These are phyloP conservation scores for Pichia sp. DNA, from an alignment of 1,139 yeast genomes.

Conservation along the genomic window DNA sequence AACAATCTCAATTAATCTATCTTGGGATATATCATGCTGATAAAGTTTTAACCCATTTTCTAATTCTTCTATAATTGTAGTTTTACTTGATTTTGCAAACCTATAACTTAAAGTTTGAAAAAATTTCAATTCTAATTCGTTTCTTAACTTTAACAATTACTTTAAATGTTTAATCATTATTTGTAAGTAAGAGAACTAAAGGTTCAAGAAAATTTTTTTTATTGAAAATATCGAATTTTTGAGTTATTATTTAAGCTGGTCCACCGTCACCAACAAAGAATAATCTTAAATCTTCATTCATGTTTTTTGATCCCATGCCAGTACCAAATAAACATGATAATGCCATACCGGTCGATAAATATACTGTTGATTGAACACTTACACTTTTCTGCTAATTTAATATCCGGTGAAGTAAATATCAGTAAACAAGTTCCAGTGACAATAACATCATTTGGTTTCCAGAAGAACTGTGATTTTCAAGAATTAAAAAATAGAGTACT, in stretches of 20 bases:
- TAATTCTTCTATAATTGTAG: slow-evolving; percentile 33
- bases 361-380: slow-evolving; percentile 57
- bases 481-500: slow-evolving; percentile 34
- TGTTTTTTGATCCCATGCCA: slow-evolving; percentile 59
- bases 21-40: slow-evolving; percentile 29
- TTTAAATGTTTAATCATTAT: slow-evolving; percentile 83
- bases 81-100: slow-evolving; percentile 32
- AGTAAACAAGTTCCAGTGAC: slow-evolving; percentile 76
- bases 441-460: slow-evolving; percentile 57
- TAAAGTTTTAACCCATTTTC: slow-evolving; percentile 32
- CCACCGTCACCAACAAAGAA: slow-evolving; percentile 83
- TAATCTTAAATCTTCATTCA: slow-evolving; percentile 41
- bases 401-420: slow-evolving; percentile 62
- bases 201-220: slow-evolving; percentile 52
- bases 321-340: slow-evolving; percentile 81
- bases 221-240: slow-evolving; percentile 65
- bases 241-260: slow-evolving; percentile 84
- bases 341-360: slow-evolving; percentile 82
- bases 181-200: slow-evolving; percentile 64
- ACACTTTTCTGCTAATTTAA: slow-evolving; percentile 47
- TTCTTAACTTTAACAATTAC: slow-evolving; percentile 74
- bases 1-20: slow-evolving; percentile 49
- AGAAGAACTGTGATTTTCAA: slow-evolving; percentile 28
- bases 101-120: slow-evolving; percentile 64
- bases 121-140: slow-evolving; percentile 68